Percentiles rank a stretch among this genome's conserved stretches.
Evolutionary conservation across 768 basidiomycete genomes (phyloP).

Genomic region (Tylopilus felleus): DNA sequence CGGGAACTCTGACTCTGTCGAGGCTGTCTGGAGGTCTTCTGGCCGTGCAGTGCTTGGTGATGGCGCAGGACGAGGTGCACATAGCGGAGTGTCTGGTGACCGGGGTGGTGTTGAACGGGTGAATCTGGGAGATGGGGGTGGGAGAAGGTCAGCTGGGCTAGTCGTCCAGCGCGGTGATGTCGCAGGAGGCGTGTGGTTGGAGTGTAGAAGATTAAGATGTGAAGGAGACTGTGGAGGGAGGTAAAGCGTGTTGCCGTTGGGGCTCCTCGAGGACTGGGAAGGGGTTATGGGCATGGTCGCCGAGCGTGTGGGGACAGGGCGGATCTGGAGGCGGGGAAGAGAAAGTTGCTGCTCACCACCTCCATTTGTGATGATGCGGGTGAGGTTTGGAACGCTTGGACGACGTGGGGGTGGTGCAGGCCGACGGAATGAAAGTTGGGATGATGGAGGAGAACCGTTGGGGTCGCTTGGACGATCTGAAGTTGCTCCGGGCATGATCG

Average conservation of each 20-base stretch:
- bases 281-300: conserved; percentile 54
- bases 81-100: conserved; percentile 39
- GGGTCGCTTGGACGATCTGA: conserved; percentile 39
- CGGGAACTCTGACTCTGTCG: conserved; percentile 48
- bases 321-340: conserved; percentile 59
- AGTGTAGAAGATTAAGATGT: conserved; percentile 57
- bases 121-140: conserved; percentile 25
- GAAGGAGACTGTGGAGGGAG: conserved; percentile 50
- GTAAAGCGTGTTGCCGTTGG: conserved; percentile 18
- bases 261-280: conserved; percentile 18
- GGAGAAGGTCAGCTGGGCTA: conserved; percentile 39
- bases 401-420: conserved; percentile 48
- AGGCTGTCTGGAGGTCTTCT: conserved; percentile 32
- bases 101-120: conserved; percentile 33
- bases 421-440: conserved; percentile 51
- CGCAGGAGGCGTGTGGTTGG: conserved; percentile 54
- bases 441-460: conserved; percentile 65
- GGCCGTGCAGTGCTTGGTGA: conserved; percentile 67
- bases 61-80: conserved; percentile 26
- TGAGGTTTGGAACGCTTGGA: conserved; percentile 62
- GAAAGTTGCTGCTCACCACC: conserved; percentile 38
- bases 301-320: conserved; percentile 55
- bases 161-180: conserved; percentile 43
- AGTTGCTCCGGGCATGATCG: conserved; percentile 51
- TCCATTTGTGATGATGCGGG: conserved; percentile 59